Percentiles rank a stretch among this genome's conserved stretches.
phyloP scores from a whole-genome alignment of 148 eudicot genomes.

The Heliosperma pusillum region DNA sequence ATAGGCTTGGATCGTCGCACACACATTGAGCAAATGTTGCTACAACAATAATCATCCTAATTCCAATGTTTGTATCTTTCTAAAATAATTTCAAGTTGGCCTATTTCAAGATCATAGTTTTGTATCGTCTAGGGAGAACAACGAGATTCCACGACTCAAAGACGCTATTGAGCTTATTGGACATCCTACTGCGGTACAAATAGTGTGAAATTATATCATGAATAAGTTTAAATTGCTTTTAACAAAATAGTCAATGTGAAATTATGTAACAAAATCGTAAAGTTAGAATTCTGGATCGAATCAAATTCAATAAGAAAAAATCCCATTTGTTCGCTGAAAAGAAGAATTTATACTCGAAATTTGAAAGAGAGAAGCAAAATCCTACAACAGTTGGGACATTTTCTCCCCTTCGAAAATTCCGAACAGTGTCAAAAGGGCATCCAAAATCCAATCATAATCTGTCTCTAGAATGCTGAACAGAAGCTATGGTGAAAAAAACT shows the following conservation, averaged over 20 bases:
- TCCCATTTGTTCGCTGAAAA: neutral
- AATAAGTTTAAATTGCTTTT: too few species aligned
- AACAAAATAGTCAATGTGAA: neutral
- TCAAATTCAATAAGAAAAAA: neutral
- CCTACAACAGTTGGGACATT: neutral
- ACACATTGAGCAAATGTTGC: conserved; percentile 21
- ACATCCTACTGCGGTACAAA: neutral
- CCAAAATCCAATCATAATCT: conserved; percentile 5
- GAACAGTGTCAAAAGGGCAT: conserved; percentile 5
- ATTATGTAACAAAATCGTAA: neutral
- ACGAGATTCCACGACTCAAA: too few species aligned
- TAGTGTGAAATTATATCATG: too few species aligned
- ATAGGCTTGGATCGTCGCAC: conserved; percentile 23
- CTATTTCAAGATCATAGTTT: too few species aligned
- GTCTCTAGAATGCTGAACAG: neutral
- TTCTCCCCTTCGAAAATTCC: conserved; percentile 6
- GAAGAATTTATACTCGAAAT: neutral
- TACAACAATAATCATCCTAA: too few species aligned
- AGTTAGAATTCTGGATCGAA: neutral
- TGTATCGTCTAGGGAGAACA: too few species aligned
- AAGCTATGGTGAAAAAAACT: neutral
- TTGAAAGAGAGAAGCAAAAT: conserved; percentile 7
- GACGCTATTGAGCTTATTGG: too few species aligned
- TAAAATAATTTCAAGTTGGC: too few species aligned
- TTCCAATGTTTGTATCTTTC: too few species aligned